Evolutionary conservation across 352 stramenopile genomes (phyloP).

Genomic region (Globisporangium solare): DNA sequence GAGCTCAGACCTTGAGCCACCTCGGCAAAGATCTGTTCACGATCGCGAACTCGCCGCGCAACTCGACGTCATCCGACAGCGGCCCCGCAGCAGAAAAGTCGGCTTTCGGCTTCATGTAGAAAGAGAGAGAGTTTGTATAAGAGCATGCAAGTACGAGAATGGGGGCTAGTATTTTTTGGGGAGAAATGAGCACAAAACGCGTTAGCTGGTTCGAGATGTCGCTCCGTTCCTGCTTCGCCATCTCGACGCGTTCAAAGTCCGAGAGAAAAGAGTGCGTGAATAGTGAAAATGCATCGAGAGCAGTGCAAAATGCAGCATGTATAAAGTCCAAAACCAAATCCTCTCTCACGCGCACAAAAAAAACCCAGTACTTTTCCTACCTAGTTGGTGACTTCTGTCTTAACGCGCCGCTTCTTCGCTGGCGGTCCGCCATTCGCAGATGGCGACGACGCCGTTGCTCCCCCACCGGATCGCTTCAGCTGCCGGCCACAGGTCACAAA

Average conservation of each 20-base stretch:
- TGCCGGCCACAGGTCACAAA: constrained; percentile 44
- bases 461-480: constrained; percentile 21
- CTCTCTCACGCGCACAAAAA: too few species aligned
- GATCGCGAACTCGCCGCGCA: constrained; percentile 77
- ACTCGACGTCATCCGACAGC: constrained; percentile 17
- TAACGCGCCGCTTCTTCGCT: constrained; percentile 18
- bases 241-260: too few species aligned
- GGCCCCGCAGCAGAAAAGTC: constrained; percentile 38
- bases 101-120: constrained; percentile 89
- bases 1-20: constrained; percentile 63
- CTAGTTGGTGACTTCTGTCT: constrained; percentile 8
- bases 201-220: too few species aligned
- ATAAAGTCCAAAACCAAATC: too few species aligned
- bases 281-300: too few species aligned
- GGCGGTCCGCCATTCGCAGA: background rate
- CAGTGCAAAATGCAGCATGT: too few species aligned
- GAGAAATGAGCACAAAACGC: background rate
- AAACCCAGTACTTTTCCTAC: too few species aligned
- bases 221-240: too few species aligned
- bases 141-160: too few species aligned
- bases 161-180: background rate
- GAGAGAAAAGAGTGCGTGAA: too few species aligned
- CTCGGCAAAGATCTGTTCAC: constrained; percentile 86
- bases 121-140: background rate
- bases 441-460: background rate